phyloP scores from a whole-genome alignment of 1,284 basidiomycete genomes.

The Trametes pubescens region DNA sequence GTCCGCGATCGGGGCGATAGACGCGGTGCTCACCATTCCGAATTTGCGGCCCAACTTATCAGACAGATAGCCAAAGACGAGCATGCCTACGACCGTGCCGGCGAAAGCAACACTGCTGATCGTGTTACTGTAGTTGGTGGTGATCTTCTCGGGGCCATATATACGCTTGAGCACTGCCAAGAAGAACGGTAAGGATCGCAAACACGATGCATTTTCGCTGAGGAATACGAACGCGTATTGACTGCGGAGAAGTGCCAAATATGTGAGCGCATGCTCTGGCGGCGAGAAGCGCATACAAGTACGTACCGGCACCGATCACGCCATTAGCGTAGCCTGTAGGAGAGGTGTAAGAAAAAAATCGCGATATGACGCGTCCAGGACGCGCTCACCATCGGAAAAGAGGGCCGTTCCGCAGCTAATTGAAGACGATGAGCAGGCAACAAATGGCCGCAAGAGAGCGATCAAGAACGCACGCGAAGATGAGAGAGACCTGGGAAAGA shows the following conservation, averaged over 20 bases:
- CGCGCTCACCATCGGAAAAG: constrained; percentile 79
- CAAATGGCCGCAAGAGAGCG: neutral
- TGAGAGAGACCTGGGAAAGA: constrained; percentile 70
- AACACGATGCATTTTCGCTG: neutral
- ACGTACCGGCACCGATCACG: constrained; percentile 77
- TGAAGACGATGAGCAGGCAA: neutral
- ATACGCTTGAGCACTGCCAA: constrained; percentile 67
- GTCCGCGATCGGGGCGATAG: constrained; percentile 5
- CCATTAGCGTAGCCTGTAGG: constrained; percentile 80
- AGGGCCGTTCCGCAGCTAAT: constrained; percentile 82
- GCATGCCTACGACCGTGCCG: constrained; percentile 87
- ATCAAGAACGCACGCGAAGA: constrained; percentile 70
- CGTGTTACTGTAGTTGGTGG: constrained; percentile 63
- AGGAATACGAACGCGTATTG: constrained; percentile 59
- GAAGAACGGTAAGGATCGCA: constrained; percentile 6
- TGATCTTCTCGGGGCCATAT: constrained; percentile 63
- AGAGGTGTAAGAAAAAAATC: constrained; percentile 1
- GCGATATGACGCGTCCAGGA: constrained; percentile 11
- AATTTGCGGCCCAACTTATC: constrained; percentile 91
- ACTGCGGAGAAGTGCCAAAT: constrained; percentile 47
- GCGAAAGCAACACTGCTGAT: constrained; percentile 79
- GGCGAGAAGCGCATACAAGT: neutral
- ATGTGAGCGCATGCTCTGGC: neutral
- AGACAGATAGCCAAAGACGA: constrained; percentile 78
- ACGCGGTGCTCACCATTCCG: constrained; percentile 71